Base-by-base conservation (phyloP, 2,329 filamentous ascomycete species). In the Apiospora saccharicola region DNA sequence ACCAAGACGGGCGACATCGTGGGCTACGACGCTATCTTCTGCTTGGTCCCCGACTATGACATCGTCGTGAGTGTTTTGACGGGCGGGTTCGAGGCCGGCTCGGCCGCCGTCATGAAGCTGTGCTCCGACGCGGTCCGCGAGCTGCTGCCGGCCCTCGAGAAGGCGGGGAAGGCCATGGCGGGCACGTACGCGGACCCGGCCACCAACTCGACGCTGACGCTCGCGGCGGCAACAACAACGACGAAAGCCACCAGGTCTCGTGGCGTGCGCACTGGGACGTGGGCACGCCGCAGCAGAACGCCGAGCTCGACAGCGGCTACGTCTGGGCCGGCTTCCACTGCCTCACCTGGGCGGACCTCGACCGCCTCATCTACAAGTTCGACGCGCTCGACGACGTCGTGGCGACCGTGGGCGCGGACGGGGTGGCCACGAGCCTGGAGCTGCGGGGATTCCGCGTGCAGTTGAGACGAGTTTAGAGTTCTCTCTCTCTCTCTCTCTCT, bases 1-100 rank as follows among this genome's bases (percentile, higher is more conserved):
- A 75, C 73, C 74, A 80, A 80, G 64, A 76, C 79, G 7, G 79
- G 78, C 37, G 77, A 75, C 71, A 78, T 80, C 67, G 76, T 76
- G 69, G 64, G 70, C 64, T 80, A 80, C 74, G 74, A 75, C 71
- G 77, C 78, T 1, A 72, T 78, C 0, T 47, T 80, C 1, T 73
- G 79, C 24, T 73, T 80, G 0, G 72, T 80, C 0, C 79, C 79
- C 13, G 79, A 80, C 76, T 80, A 79, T 75, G 75, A 77, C 70
- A 75, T 78, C 5, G 78, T 78, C 13, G 74, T 79, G 71, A 43
- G 67, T 16, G 75, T 73, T 19, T 75, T 79, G 26, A 72, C 78
- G 10, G 78, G 77, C 2, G 79, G 79, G 46, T 74, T 68, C 0
- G 79, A 80, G 73, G 71, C 77, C 22, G 79, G 79, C 72, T 79